Evolutionary conservation across 305 asterid species (phyloP), one percentile per base, ranked within the genome.

Genomic region (Stenogyne calaminthoides): DNA sequence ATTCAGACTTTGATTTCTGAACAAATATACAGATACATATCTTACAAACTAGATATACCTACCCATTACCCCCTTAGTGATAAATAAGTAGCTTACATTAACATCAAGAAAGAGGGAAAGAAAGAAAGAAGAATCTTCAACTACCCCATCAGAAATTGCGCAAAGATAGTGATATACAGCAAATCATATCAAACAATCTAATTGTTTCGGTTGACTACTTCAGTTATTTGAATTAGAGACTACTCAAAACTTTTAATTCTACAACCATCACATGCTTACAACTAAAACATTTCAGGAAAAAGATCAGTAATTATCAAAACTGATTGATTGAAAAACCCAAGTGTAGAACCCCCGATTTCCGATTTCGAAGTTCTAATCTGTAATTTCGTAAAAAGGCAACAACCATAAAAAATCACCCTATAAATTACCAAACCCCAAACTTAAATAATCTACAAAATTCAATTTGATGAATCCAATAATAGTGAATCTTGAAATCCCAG

Each of bases 371-470:
- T 64, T 63, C 47, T 32, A 56, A 77, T 64, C 79, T 56, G 49
- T 56, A 44, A 66, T 25, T 40, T 32, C 79, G 47, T 3, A 54
- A 34, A 2, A 70, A 44, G 7, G 40, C 54, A 64, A 70, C 55
- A 69, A 68, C 37, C 71, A 72, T 69, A 29, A 22, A 20, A 82
- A 65, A 56, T 52, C 40, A 71, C 58, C 74, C 66, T 25, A 68
- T 20, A 9, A 57, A 73, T 34, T 9, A 46, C 42, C n/a, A 46
- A 69, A 16, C 40, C 25, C 54, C 40, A 46, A 8, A 0, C 6
- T 32, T 0, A 51, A 72, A 67, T 25, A 51, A 18, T 36, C 36
- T 55, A 46, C 63, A 40, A 12, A 16, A 54, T 12, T 34, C 22
- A 7, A 34, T 27, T 6, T 10, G 60, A 46, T 4, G 42, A 73